Conservation (phyloP, 495 filamentous ascomycete species). For the Choiromyces venosus region DNA sequence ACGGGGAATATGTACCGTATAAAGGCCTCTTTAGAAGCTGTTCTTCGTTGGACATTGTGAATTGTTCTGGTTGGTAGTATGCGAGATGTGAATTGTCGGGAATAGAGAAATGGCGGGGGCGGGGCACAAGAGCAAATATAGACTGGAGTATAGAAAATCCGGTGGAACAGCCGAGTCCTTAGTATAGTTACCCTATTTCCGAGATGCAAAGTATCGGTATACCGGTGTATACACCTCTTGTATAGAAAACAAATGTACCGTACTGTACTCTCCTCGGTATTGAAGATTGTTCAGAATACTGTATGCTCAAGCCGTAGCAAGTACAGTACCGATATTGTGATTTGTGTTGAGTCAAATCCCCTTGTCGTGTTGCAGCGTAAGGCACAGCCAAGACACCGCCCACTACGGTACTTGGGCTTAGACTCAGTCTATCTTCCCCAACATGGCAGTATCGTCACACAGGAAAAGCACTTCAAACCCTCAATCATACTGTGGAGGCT, state of each 20-base stretch:
- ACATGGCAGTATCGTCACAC: not conserved
- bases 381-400: not conserved
- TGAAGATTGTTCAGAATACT: not conserved
- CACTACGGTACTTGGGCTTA: not conserved
- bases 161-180: not conserved
- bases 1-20: conserved; percentile 51
- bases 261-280: not conserved
- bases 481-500: not conserved
- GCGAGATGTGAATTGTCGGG: not conserved
- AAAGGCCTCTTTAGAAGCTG: conserved; percentile 59
- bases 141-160: not conserved
- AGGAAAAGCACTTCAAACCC: not conserved
- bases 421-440: not conserved
- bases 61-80: not conserved
- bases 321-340: not conserved
- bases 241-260: not conserved
- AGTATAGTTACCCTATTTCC: not conserved
- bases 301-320: not conserved
- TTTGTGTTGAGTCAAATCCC: not conserved
- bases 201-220: not conserved
- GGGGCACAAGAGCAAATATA: not conserved
- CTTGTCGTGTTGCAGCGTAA: not conserved
- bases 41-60: conserved; percentile 41
- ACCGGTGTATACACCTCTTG: not conserved
- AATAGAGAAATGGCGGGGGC: conserved; percentile 1